These are phyloP conservation scores for Vigna hirtella DNA, from an alignment of 306 rosid species.

Conservation along the genomic window DNA sequence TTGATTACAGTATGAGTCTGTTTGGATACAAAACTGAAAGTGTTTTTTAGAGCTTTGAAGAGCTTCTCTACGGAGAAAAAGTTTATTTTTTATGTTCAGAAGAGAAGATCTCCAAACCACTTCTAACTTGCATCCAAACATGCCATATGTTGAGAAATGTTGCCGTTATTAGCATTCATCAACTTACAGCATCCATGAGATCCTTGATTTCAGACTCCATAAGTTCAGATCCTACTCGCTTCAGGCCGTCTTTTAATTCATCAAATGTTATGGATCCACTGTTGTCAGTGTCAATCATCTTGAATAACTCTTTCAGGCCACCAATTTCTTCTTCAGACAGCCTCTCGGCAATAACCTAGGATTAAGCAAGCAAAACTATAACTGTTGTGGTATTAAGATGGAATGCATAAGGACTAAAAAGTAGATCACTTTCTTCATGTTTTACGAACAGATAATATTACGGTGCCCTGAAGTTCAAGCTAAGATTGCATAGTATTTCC, in stretches of 20 bases:
- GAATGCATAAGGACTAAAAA: slow-evolving; percentile 10
- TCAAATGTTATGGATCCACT: slow-evolving; percentile 70
- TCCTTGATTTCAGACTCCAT: slow-evolving; percentile 72
- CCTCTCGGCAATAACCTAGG: slow-evolving; percentile 66
- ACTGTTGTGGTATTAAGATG: slow-evolving; percentile 30
- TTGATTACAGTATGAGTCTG: background rate
- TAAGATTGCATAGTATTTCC: background rate
- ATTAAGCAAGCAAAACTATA: slow-evolving; percentile 36
- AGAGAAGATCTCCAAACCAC: too few relatives aligned
- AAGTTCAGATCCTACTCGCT: slow-evolving; percentile 68
- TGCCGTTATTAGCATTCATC: background rate
- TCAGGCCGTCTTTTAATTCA: slow-evolving; percentile 64
- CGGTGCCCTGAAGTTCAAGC: slow-evolving; percentile 26
- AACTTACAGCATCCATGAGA: slow-evolving; percentile 72
- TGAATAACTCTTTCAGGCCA: slow-evolving; percentile 66
- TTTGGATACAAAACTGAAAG: too few relatives aligned
- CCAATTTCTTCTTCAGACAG: slow-evolving; percentile 76
- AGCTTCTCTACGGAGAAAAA: too few relatives aligned
- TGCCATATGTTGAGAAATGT: background rate
- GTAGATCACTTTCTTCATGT: slow-evolving; percentile 12
- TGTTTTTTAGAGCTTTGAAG: too few relatives aligned
- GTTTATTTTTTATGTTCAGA: too few relatives aligned
- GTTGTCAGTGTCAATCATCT: slow-evolving; percentile 65
- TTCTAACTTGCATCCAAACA: too few relatives aligned
- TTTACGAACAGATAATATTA: background rate